These are phyloP conservation scores for Starmerella ratchasimensis DNA, from an alignment of 805 yeast genomes.

Conservation along the genomic window DNA sequence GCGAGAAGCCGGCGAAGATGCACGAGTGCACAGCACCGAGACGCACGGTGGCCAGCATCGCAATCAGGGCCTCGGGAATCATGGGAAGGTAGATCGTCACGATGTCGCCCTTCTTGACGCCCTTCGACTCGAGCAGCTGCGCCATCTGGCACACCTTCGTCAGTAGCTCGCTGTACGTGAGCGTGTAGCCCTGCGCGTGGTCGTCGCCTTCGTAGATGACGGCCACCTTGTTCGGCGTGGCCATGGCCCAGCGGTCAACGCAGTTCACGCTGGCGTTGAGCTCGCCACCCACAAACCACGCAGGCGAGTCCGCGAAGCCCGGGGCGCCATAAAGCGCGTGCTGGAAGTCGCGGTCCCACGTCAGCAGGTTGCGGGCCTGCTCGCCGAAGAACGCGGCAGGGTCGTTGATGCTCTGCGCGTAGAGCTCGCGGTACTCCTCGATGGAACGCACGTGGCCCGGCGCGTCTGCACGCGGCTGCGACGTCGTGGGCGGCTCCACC, in stretches of 20 bases:
- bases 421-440: conserved; percentile 55
- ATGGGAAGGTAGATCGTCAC: conserved; percentile 94
- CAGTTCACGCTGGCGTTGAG: conserved; percentile 87
- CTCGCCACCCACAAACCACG: conserved; percentile 92
- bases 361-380: conserved; percentile 53
- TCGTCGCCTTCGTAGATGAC: conserved; percentile 88
- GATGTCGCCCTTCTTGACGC: conserved; percentile 86
- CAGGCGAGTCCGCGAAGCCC: conserved; percentile 31
- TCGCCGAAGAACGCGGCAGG: conserved; percentile 74
- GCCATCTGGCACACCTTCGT: conserved; percentile 78
- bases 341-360: conserved; percentile 70
- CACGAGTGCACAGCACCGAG: conserved; percentile 95
- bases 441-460: conserved; percentile 37
- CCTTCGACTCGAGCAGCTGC: conserved; percentile 66
- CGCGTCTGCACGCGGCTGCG: conserved; percentile 18
- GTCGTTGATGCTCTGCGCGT: conserved; percentile 59
- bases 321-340: conserved; percentile 30
- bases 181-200: conserved; percentile 51
- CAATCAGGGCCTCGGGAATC: conserved; percentile 91
- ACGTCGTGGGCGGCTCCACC: conserved; percentile 19
- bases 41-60: conserved; percentile 87
- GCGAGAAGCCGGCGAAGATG: conserved; percentile 90
- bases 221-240: conserved; percentile 60
- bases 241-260: conserved; percentile 89
- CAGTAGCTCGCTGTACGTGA: conserved; percentile 78